A percentile compares a stretch with the other conserved stretches of the same genome.
Conservation (phyloP, 352 stramenopile species). For the Phytopythium delawarense region DNA sequence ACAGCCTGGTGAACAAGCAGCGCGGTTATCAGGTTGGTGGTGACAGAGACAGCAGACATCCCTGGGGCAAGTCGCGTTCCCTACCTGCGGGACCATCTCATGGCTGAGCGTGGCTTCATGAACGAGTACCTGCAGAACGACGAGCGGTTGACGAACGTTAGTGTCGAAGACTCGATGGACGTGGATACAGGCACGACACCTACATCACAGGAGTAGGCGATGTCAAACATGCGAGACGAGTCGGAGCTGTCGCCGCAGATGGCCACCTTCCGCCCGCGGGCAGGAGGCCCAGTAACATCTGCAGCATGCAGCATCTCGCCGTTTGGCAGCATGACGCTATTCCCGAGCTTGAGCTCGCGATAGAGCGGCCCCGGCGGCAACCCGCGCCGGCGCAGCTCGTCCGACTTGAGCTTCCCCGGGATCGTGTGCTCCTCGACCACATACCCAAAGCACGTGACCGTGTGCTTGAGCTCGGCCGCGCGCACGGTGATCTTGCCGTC, state of each 20-base stretch:
- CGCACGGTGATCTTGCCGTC: conserved; percentile 58
- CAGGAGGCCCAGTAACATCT: conserved; percentile 64
- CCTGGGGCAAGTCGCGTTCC: background rate
- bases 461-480: conserved; percentile 73
- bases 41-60: too few species aligned
- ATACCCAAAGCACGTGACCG: conserved; percentile 78
- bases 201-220: conserved; percentile 75
- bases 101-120: conserved; percentile 83
- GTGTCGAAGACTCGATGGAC: background rate
- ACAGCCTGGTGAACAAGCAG: conserved; percentile 29
- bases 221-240: conserved; percentile 71
- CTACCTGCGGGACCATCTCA: conserved; percentile 57
- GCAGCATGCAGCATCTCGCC: conserved; percentile 67
- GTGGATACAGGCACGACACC: background rate
- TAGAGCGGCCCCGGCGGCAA: conserved; percentile 90
- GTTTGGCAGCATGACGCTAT: conserved; percentile 77
- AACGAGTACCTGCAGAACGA: conserved; percentile 62
- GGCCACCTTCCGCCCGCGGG: conserved; percentile 62
- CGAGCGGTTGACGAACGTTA: too few species aligned
- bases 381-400: conserved; percentile 72
- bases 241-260: conserved; percentile 78
- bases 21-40: background rate
- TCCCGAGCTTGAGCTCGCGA: conserved; percentile 85
- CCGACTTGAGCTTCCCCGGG: conserved; percentile 82
- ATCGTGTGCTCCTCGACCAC: conserved; percentile 73